Percentiles rank a stretch among this genome's conserved stretches.
These are phyloP conservation scores for Backusella luteola DNA, from an alignment of 192 early-diverging fungal species.

Conservation along the genomic window DNA sequence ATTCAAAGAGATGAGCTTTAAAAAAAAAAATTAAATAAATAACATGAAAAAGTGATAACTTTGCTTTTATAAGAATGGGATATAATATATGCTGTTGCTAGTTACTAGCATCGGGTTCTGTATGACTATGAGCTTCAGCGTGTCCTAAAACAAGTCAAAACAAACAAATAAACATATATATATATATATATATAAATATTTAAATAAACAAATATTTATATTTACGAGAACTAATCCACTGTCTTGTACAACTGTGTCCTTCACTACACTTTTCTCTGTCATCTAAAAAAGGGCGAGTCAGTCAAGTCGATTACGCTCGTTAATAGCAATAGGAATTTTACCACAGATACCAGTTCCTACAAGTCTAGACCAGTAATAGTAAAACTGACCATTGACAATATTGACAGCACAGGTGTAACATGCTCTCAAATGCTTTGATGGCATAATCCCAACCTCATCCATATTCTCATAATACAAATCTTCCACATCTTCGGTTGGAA, in stretches of 20 bases:
- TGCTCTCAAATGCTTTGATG: conserved; percentile 4
- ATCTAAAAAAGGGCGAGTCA: background rate
- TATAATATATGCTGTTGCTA: background rate
- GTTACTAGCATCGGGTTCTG: background rate
- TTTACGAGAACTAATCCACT: background rate
- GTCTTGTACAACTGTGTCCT: background rate
- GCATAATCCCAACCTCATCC: background rate
- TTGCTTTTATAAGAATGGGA: background rate
- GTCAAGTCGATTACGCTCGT: background rate
- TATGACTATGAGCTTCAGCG: background rate
- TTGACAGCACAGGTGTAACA: conserved; percentile 12
- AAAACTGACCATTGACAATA: conserved; percentile 17
- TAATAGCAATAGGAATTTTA: background rate
- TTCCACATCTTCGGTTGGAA: background rate
- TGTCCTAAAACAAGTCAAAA: background rate
- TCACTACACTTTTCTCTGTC: background rate
- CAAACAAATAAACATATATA: background rate
- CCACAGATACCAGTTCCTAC: background rate
- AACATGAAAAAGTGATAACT: background rate
- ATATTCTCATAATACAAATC: background rate
- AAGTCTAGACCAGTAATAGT: conserved; percentile 10
- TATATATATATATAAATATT: background rate
- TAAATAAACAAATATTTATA: background rate
- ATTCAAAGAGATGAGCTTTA: conserved; percentile 19
- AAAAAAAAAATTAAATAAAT: background rate